A percentile compares a stretch with the other conserved stretches of the same genome.
Conservation (phyloP, 179 eudicot species). For the Patellifolia procumbens region DNA sequence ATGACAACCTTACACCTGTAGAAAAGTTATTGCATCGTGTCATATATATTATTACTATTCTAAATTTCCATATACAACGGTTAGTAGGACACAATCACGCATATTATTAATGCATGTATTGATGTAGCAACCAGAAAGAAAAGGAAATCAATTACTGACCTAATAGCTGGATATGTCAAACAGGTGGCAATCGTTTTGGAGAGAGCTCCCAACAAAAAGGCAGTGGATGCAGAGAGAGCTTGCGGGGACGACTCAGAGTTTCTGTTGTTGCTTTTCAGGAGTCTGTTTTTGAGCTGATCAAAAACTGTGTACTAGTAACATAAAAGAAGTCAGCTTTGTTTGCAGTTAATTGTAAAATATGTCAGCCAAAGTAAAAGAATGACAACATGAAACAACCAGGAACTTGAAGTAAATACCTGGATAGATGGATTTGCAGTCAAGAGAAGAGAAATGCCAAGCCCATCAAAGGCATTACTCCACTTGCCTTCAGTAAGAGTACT, state of each 20-base stretch:
- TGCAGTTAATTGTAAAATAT: background rate
- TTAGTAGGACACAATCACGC: no score
- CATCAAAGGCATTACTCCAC: constrained; percentile 84
- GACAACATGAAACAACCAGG: background rate
- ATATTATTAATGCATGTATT: background rate
- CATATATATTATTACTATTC: no score
- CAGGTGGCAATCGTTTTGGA: constrained; percentile 90
- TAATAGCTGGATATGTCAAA: constrained; percentile 90
- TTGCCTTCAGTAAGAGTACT: constrained; percentile 71
- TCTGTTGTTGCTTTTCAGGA: constrained; percentile 38
- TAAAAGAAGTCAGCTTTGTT: constrained; percentile 3
- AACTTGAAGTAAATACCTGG: constrained; percentile 53
- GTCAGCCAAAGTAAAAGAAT: background rate
- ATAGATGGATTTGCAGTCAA: constrained; percentile 88
- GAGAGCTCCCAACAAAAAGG: constrained; percentile 84
- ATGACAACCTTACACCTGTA: constrained; percentile 86
- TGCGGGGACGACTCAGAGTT: constrained; percentile 47
- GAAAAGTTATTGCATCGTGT: background rate
- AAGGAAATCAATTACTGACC: constrained; percentile 38
- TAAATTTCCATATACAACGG: no score
- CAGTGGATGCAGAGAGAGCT: constrained; percentile 81
- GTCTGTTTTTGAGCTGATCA: constrained; percentile 82
- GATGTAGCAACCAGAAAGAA: background rate
- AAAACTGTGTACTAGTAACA: constrained; percentile 73
- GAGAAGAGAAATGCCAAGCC: constrained; percentile 87